A percentile compares a stretch with the other conserved stretches of the same genome.
phyloP scores from a whole-genome alignment of 768 basidiomycete genomes.

The Suillus spraguei region DNA sequence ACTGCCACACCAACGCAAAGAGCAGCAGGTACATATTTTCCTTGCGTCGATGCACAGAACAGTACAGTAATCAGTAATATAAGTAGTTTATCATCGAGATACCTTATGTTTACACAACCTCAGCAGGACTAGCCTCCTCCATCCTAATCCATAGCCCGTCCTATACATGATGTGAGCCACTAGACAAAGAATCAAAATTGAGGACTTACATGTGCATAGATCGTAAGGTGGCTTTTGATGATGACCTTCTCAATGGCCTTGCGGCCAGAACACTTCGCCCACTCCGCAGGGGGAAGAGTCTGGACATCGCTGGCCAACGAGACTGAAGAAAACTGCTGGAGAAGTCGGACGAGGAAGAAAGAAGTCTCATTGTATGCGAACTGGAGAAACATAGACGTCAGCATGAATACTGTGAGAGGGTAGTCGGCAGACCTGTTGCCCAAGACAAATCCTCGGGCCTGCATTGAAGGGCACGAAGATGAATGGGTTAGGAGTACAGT shows the following conservation, averaged over 20 bases:
- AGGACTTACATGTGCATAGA: constrained; percentile 47
- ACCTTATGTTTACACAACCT: neutral
- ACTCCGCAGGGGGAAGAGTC: constrained; percentile 46
- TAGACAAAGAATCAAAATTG: neutral
- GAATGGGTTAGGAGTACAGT: constrained; percentile 56
- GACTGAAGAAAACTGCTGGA: constrained; percentile 56
- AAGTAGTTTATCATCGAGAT: neutral
- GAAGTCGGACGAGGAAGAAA: constrained; percentile 60
- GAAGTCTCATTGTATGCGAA: constrained; percentile 70
- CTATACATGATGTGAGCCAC: constrained; percentile 14
- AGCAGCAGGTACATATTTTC: neutral
- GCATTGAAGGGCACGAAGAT: constrained; percentile 48
- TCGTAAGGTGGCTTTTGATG: constrained; percentile 53
- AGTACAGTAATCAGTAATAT: neutral
- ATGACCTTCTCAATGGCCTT: constrained; percentile 51
- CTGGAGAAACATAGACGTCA: constrained; percentile 30
- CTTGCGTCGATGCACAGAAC: neutral
- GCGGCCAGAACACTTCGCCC: constrained; percentile 36
- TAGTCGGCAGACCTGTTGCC: constrained; percentile 34
- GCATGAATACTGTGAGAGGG: neutral
- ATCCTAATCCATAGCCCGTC: constrained; percentile 32
- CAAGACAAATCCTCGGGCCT: constrained; percentile 40
- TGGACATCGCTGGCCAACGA: constrained; percentile 48
- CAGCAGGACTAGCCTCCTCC: constrained; percentile 16
- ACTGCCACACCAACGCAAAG: neutral